These are phyloP conservation scores for Puccinellia tenuiflora DNA, from an alignment of 176 grass and related monocot species.

Conservation along the genomic window DNA sequence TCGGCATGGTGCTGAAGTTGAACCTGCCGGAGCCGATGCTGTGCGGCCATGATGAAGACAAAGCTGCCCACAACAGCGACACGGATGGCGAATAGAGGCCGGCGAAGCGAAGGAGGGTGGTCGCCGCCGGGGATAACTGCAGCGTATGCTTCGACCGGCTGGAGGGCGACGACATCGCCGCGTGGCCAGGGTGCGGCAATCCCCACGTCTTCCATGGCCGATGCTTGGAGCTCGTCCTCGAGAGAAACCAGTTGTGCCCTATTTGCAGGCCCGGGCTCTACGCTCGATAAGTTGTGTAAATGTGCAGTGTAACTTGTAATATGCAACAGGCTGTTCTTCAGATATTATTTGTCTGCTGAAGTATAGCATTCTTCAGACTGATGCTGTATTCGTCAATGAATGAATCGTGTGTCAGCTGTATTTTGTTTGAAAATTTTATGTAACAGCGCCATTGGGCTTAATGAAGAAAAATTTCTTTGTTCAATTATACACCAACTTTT, in stretches of 20 bases:
- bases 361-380: no score
- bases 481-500: no score
- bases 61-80: neutral
- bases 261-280: neutral
- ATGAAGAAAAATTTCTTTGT: no score
- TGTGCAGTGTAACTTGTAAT: no score
- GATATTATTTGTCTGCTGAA: no score
- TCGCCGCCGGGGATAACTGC: neutral
- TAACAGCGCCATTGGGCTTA: no score
- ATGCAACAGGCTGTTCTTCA: neutral
- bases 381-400: no score
- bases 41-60: neutral
- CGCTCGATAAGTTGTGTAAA: no score
- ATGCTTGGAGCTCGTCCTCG: neutral
- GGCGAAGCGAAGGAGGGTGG: constrained; percentile 5
- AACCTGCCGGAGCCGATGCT: constrained; percentile 13
- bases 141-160: neutral
- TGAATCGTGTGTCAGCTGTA: no score
- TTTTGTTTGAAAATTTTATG: no score
- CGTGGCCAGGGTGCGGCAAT: constrained; percentile 21
- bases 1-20: neutral
- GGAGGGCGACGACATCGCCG: neutral
- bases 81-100: neutral
- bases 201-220: constrained; percentile 28
- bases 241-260: neutral